Evolutionary conservation across 176 grass and related monocot species (phyloP).

Genomic region (maize (Zea mays)): DNA sequence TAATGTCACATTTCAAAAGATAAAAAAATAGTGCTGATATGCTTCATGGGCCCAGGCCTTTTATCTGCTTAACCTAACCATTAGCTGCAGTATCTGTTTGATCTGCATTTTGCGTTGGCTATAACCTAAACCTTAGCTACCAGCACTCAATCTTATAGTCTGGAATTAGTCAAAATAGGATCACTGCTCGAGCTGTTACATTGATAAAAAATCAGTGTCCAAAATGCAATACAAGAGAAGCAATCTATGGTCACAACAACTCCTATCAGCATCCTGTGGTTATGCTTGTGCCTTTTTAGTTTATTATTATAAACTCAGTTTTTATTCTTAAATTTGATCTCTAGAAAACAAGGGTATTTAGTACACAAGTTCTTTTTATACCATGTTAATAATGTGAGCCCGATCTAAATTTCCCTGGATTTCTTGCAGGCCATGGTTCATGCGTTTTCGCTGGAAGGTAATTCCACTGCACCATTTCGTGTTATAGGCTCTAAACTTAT

Average conservation of each 20-base stretch:
- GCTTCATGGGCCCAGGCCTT: neutral
- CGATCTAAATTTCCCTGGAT: conserved; percentile 8
- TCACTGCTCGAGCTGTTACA: conserved; percentile 6
- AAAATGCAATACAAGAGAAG: neutral
- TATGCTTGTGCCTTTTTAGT: neutral
- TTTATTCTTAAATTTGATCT: neutral
- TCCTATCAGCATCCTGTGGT: conserved; percentile 5
- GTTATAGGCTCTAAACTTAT: neutral
- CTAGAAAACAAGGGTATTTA: neutral
- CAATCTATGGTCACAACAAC: neutral
- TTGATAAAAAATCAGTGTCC: neutral
- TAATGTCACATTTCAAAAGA: conserved; percentile 2
- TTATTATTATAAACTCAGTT: neutral
- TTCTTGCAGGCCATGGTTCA: conserved; percentile 78
- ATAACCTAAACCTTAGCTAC: conserved; percentile 4
- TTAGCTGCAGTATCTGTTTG: neutral
- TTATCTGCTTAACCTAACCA: neutral
- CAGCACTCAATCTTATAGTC: neutral
- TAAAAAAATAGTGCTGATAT: neutral
- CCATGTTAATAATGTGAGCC: conserved; percentile 18
- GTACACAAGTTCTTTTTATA: neutral
- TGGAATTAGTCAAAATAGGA: conserved; percentile 8
- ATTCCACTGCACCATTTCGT: conserved; percentile 4
- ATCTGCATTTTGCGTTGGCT: neutral
- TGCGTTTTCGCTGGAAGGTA: conserved; percentile 95